Base-by-base conservation (phyloP, 2,329 filamentous ascomycete species). In the Calonectria honghensis region DNA sequence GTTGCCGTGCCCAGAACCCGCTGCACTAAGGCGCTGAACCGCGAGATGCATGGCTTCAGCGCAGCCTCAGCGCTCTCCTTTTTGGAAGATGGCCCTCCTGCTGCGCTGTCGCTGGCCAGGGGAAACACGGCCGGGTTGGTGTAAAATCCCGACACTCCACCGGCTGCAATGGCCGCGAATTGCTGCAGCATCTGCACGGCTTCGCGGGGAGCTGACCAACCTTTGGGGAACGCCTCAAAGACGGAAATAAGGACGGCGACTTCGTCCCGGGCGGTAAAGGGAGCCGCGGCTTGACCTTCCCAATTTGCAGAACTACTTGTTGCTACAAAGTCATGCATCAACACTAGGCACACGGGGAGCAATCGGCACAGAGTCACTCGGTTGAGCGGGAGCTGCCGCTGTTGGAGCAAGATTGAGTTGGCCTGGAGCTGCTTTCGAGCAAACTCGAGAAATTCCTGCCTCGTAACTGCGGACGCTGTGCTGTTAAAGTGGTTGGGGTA, bases 301-400 rank as follows among this genome's bases (percentile, higher is more conserved):
- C 79, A 81, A 24, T 74, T 73, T 11, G 39, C 61, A 9, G 69
- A 48, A 32, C 39, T 66, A 66, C 72, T 78, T 27, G 78, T 73
- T 61, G 75, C 74, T 39, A 70, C 71, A 68, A 78, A 81, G 64
- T 77, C 77, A 73, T 85, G 84, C 75, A 87, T 79, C n/a, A 87
- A 73, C 7, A 87, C 76, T 11, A 86, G 68, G 2, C 82, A 81
- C 14, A 86, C 82, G 11, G 86, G 85, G 7, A 87, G 79, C 4
- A 86, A 73, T 2, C 87, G 83, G 69, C 82, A 86, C 2, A 88
- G 77, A 0, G 86, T 87, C 3, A 87, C 82, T 27, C 84, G 83
- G 73, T 88, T 88, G 6, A 88, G 79, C 0, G 87, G 86, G 1
- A 88, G 80, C 70, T 87, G 86, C 1, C 85, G 83, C 69, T 88